Evolutionary conservation across 352 stramenopile species (phyloP).

Genomic region (Pelagophyceae sp.): DNA sequence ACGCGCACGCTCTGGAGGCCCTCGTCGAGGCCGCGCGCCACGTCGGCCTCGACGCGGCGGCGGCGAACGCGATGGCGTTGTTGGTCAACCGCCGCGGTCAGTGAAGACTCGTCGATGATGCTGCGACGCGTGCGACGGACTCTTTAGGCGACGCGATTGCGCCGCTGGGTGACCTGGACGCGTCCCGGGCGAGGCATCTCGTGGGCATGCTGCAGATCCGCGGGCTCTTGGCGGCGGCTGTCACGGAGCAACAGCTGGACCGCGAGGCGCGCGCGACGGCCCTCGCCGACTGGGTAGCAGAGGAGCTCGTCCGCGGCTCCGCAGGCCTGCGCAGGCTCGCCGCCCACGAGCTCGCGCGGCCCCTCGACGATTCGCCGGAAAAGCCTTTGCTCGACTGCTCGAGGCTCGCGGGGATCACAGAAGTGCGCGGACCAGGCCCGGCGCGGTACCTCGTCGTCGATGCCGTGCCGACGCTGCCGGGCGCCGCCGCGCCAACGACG

Average conservation of each 20-base stretch:
- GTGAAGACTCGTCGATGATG: no score
- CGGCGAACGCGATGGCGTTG: conserved; percentile 62
- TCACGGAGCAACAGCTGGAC: conserved; percentile 44
- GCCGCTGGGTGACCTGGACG: background rate
- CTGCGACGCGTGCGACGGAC: no score
- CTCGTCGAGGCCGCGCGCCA: conserved; percentile 78
- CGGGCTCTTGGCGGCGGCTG: conserved; percentile 50
- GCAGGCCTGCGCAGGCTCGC: background rate
- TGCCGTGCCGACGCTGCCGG: background rate
- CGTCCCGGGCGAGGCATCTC: background rate
- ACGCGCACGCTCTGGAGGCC: conserved; percentile 95
- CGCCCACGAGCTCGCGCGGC: background rate
- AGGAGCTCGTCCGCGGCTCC: conserved; percentile 16
- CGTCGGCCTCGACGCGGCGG: conserved; percentile 53
- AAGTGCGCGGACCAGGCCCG: background rate
- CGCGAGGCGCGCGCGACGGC: conserved; percentile 43
- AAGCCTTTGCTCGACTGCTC: background rate
- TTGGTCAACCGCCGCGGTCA: no score
- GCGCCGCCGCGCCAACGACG: background rate
- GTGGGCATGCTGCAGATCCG: conserved; percentile 39
- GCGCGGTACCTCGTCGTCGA: background rate
- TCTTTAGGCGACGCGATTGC: conserved; percentile 38
- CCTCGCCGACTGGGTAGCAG: conserved; percentile 48
- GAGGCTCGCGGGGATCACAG: background rate
- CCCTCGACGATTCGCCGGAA: background rate